phyloP scores from a whole-genome alignment of 768 basidiomycete species.

The Mycena filopes region DNA sequence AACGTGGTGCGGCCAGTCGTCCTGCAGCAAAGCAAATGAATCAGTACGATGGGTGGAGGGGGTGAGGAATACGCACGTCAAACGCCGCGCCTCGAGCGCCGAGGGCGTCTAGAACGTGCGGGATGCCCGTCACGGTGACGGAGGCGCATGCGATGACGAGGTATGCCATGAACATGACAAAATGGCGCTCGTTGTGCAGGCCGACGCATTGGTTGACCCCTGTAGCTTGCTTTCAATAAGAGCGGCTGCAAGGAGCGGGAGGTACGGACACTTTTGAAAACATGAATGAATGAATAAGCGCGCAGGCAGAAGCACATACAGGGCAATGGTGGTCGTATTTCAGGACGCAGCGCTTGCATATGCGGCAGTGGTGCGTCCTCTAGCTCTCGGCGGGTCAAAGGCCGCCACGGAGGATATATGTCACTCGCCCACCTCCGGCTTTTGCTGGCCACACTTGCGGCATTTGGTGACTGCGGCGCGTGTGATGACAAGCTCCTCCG shows the following conservation, averaged over 20 bases:
- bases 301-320: constrained; percentile 57
- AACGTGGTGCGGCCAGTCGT: constrained; percentile 67
- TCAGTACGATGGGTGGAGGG: too few relatives aligned
- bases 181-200: constrained; percentile 94
- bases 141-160: constrained; percentile 70
- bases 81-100: constrained; percentile 51
- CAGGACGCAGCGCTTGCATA: constrained; percentile 90
- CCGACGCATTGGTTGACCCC: constrained; percentile 99
- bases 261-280: constrained; percentile 12
- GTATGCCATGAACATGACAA: constrained; percentile 94
- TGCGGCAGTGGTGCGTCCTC: constrained; percentile 93
- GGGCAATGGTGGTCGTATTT: constrained; percentile 95
- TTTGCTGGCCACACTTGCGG: constrained; percentile 70
- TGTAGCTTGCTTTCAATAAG: constrained; percentile 41
- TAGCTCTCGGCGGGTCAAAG: constrained; percentile 41
- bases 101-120: constrained; percentile 65
- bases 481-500: constrained; percentile 58
- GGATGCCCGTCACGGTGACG: constrained; percentile 75
- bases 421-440: constrained; percentile 69
- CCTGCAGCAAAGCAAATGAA: too few relatives aligned
- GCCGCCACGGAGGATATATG: background rate
- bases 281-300: constrained; percentile 1
- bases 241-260: background rate
- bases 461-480: constrained; percentile 69
- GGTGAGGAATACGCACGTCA: constrained; percentile 48